A percentile compares a stretch with the other conserved stretches of the same genome.
These are phyloP conservation scores for Penicillium sp. DNA, from an alignment of 2,329 filamentous ascomycete species.

Conservation along the genomic window DNA sequence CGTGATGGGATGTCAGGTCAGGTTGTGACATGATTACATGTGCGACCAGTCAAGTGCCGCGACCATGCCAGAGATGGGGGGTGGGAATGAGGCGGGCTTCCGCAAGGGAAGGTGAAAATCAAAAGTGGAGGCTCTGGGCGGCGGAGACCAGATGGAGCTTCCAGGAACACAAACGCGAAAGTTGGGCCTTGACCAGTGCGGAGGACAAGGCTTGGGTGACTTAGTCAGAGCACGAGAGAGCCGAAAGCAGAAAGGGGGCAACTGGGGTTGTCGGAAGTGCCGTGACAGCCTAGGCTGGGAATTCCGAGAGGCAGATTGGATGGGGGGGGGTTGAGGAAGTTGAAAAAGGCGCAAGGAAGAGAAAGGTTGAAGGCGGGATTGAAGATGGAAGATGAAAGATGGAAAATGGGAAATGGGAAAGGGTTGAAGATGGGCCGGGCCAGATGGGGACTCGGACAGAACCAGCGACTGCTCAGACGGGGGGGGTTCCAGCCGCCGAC, in stretches of 20 bases:
- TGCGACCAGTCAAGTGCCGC: conserved; percentile 34
- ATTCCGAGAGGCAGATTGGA: conserved; percentile 1
- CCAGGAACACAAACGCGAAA: conserved; percentile 11
- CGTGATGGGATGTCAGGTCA: conserved; percentile 57
- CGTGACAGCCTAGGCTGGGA: background rate
- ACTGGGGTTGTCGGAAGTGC: background rate
- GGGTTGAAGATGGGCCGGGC: background rate
- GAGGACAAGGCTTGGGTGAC: background rate
- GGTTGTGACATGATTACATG: conserved; percentile 49
- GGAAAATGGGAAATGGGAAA: background rate
- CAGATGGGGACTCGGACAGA: background rate
- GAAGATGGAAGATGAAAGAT: background rate
- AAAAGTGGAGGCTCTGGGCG: conserved; percentile 22
- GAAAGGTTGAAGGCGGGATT: background rate
- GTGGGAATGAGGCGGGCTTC: conserved; percentile 29
- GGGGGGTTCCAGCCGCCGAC: background rate
- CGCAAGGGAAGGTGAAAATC: conserved; percentile 31
- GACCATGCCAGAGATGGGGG: conserved; percentile 32
- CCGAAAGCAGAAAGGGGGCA: conserved; percentile 12
- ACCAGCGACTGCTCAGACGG: background rate
- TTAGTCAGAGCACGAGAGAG: conserved; percentile 11
- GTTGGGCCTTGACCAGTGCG: background rate
- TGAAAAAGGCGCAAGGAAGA: background rate
- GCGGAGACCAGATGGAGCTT: conserved; percentile 17
- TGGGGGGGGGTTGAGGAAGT: background rate